Conservation (phyloP, 2,329 filamentous ascomycete genomes). For the Fusarium sacchari region DNA sequence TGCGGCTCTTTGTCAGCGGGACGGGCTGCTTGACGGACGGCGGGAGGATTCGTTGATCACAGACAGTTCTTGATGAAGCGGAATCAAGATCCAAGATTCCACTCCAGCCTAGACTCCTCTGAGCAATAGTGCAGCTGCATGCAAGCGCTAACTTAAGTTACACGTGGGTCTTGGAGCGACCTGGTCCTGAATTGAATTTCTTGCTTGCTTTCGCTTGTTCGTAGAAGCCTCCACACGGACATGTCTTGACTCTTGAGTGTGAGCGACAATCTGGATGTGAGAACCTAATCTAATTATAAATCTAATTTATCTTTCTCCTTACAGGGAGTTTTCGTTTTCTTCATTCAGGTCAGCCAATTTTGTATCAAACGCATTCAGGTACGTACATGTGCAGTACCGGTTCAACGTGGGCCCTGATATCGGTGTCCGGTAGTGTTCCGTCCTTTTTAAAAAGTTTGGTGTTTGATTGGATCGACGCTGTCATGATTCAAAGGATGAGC, state of each 20-base stretch:
- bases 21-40: neutral
- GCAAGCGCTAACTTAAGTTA: neutral
- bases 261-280: conserved; percentile 4
- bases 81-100: neutral
- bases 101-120: conserved; percentile 13
- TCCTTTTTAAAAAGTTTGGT: conserved; percentile 14
- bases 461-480: conserved; percentile 27
- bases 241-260: neutral
- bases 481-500: neutral
- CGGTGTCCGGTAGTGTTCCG: conserved; percentile 22
- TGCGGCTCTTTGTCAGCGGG: conserved; percentile 30
- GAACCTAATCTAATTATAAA: conserved; percentile 28
- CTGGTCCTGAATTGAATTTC: conserved; percentile 4
- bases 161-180: conserved; percentile 17
- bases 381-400: neutral
- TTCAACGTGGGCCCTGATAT: conserved; percentile 10
- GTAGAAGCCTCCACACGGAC: neutral
- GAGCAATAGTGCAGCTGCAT: conserved; percentile 21
- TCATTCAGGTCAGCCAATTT: conserved; percentile 2
- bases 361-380: neutral
- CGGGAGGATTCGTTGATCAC: conserved; percentile 1
- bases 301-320: neutral
- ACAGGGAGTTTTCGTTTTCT: conserved; percentile 3
- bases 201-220: neutral
- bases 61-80: conserved; percentile 3